phyloP scores from a whole-genome alignment of 495 filamentous ascomycete genomes.

The Tuber brumale region DNA sequence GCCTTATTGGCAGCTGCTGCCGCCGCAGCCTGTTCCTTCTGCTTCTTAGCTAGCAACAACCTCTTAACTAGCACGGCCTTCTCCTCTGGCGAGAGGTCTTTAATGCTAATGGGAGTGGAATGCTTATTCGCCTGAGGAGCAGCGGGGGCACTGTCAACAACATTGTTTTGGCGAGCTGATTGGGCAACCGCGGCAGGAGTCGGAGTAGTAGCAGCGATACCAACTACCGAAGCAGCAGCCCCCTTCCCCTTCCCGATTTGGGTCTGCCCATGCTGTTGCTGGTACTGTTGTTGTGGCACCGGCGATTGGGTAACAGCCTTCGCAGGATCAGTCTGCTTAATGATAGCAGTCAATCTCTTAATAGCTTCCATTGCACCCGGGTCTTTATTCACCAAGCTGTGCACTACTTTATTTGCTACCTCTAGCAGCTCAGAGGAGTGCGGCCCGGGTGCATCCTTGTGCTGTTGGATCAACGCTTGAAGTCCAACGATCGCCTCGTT shows the following conservation, averaged over 20 bases:
- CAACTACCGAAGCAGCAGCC: neutral
- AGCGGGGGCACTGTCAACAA: neutral
- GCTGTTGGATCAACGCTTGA: neutral
- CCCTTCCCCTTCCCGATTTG: neutral
- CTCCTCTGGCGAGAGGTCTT: neutral
- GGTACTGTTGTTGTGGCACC: neutral
- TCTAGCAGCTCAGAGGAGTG: neutral
- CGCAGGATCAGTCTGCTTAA: neutral
- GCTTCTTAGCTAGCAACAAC: neutral
- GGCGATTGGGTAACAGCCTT: neutral
- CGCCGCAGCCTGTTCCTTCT: neutral
- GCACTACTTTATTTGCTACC: neutral
- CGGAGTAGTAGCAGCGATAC: neutral
- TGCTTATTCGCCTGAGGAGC: neutral
- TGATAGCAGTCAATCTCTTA: neutral
- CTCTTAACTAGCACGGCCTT: neutral
- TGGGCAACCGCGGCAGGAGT: too few species aligned
- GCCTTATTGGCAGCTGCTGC: neutral
- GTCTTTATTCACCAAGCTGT: neutral
- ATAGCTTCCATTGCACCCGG: neutral
- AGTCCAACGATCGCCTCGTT: neutral
- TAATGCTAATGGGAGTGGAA: neutral
- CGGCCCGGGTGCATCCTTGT: neutral
- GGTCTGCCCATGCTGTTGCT: neutral
- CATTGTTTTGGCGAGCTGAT: too few species aligned